These are phyloP conservation scores for Acer saccharum DNA, from an alignment of 345 rosid species.

Conservation along the genomic window DNA sequence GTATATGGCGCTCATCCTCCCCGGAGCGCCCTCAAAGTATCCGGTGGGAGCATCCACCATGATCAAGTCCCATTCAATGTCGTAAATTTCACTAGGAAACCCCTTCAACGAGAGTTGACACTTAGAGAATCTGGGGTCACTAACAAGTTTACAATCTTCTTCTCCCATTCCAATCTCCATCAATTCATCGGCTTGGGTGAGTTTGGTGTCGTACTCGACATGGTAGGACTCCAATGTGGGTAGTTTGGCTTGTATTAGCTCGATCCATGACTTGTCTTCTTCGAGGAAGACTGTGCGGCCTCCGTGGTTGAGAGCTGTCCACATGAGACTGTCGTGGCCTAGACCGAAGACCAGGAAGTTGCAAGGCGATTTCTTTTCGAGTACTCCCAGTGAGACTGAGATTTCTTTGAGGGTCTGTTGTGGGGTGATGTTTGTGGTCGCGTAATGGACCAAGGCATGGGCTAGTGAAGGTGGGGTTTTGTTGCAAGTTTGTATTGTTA, in stretches of 20 bases:
- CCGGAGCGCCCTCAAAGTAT: constrained; percentile 75
- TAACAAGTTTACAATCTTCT: constrained; percentile 42
- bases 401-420: constrained; percentile 84
- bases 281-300: constrained; percentile 89
- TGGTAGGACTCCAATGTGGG: constrained; percentile 74
- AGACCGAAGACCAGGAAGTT: constrained; percentile 87
- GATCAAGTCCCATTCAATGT: constrained; percentile 80
- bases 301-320: constrained; percentile 77
- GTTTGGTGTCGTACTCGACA: constrained; percentile 70
- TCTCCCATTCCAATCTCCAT: constrained; percentile 42
- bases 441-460: constrained; percentile 73
- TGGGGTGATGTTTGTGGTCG: constrained; percentile 76
- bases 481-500: constrained; percentile 31
- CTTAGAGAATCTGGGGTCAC: constrained; percentile 60
- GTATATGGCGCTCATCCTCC: constrained; percentile 85
- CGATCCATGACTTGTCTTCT: constrained; percentile 81
- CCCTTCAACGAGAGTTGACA: constrained; percentile 68
- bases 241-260: constrained; percentile 42
- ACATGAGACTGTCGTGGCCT: constrained; percentile 92
- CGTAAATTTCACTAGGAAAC: constrained; percentile 69
- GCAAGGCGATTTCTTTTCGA: constrained; percentile 75
- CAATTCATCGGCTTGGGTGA: constrained; percentile 55
- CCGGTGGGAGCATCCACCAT: constrained; percentile 98
- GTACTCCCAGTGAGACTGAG: constrained; percentile 62
- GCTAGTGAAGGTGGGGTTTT: constrained; percentile 72